These are phyloP conservation scores for Trichoderma erinaceum DNA, from an alignment of 495 filamentous ascomycete genomes.

Conservation along the genomic window DNA sequence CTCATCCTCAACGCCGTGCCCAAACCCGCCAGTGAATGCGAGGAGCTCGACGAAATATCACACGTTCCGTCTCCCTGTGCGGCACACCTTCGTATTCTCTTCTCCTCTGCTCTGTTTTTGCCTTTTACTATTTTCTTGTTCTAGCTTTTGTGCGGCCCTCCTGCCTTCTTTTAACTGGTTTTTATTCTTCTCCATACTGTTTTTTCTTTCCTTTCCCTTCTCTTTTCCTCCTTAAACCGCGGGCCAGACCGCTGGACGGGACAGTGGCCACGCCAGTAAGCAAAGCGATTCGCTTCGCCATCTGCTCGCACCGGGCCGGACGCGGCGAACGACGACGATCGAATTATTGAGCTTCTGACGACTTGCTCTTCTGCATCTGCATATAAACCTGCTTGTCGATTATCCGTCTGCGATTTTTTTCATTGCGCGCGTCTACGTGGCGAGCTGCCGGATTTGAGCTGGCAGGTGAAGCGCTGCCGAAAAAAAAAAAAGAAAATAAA, in stretches of 20 bases:
- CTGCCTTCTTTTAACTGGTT: not conserved
- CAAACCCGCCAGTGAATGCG: not conserved
- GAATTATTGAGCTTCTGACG: not conserved
- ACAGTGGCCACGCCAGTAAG: not conserved
- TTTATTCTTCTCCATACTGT: not conserved
- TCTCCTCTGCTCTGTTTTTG: not conserved
- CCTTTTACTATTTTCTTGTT: not conserved
- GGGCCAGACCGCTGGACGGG: not conserved
- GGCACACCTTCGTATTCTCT: constrained; percentile 11
- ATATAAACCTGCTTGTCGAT: not conserved
- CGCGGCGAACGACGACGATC: not conserved
- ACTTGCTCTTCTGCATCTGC: not conserved
- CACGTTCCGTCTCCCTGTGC: constrained; percentile 2
- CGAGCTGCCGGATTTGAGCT: constrained; percentile 5
- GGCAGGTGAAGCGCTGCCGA: not conserved
- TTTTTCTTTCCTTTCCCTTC: not conserved
- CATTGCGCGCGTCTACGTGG: not conserved
- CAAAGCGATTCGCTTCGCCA: not conserved
- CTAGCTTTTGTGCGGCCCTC: not conserved
- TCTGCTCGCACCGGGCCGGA: not conserved
- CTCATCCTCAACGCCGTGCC: not conserved
- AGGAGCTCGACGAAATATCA: constrained; percentile 10
- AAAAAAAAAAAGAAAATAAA: not conserved
- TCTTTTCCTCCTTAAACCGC: not conserved
- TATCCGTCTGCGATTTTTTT: not conserved